Conservation (phyloP, 768 basidiomycete genomes). For the Suillus spraguei region DNA sequence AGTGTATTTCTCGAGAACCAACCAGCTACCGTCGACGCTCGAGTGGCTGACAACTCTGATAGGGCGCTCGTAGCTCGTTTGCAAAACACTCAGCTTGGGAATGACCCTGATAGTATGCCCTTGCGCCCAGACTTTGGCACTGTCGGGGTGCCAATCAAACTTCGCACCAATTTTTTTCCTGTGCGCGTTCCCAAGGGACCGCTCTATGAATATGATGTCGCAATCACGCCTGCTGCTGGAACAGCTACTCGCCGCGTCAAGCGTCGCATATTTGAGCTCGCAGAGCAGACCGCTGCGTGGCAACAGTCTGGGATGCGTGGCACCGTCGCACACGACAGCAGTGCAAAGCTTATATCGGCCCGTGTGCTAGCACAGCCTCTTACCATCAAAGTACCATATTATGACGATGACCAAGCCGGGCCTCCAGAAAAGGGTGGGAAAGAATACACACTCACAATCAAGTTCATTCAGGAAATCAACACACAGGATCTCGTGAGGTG, state of each 20-base stretch:
- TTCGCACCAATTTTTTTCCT: slow-evolving; percentile 58
- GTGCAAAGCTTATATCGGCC: slow-evolving; percentile 48
- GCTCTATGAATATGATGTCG: slow-evolving; percentile 50
- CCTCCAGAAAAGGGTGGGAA: slow-evolving; percentile 35
- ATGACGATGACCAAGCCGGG: slow-evolving; percentile 47
- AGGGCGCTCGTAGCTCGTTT: slow-evolving; percentile 44
- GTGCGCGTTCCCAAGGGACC: slow-evolving; percentile 48
- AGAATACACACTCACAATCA: slow-evolving; percentile 47
- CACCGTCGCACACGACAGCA: slow-evolving; percentile 49
- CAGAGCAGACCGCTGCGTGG: slow-evolving; percentile 47
- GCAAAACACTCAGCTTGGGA: slow-evolving; percentile 25
- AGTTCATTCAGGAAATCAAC: slow-evolving; percentile 45
- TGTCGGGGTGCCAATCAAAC: slow-evolving; percentile 43
- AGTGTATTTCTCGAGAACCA: slow-evolving; percentile 44
- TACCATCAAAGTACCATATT: slow-evolving; percentile 40
- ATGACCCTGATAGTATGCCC: slow-evolving; percentile 39
- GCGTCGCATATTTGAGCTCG: slow-evolving; percentile 49
- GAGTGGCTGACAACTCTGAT: slow-evolving; percentile 46
- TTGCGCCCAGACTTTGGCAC: slow-evolving; percentile 51
- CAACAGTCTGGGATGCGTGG: slow-evolving; percentile 39
- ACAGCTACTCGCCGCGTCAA: slow-evolving; percentile 42
- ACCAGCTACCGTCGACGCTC: slow-evolving; percentile 54
- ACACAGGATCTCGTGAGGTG: slow-evolving; percentile 44
- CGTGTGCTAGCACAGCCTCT: slow-evolving; percentile 43
- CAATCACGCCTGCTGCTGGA: slow-evolving; percentile 38